These are phyloP conservation scores for Aspergillus sp. DNA, from an alignment of 2,329 filamentous ascomycete genomes.

Conservation along the genomic window DNA sequence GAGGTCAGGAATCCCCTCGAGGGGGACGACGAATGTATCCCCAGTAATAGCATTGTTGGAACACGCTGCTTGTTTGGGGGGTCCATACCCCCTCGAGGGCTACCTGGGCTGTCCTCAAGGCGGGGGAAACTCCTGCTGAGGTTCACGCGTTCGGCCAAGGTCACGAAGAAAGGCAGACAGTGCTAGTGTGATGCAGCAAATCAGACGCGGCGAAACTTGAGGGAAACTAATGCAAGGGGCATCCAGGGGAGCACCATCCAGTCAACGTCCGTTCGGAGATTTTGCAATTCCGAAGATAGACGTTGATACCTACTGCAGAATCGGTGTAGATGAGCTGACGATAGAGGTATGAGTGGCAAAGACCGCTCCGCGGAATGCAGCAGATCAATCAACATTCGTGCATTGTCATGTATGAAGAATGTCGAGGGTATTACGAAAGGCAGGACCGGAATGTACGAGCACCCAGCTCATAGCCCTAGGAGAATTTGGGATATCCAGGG, in stretches of 20 bases:
- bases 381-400: conserved; percentile 23
- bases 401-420: conserved; percentile 31
- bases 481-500: conserved; percentile 18
- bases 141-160: conserved; percentile 32
- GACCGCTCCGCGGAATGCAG: conserved; percentile 33
- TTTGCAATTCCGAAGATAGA: conserved; percentile 23
- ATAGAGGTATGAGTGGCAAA: conserved; percentile 31
- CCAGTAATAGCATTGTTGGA: conserved; percentile 37
- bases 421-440: conserved; percentile 27
- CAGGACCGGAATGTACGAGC: conserved; percentile 34
- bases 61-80: conserved; percentile 34
- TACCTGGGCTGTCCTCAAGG: conserved; percentile 32
- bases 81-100: conserved; percentile 35
- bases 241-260: conserved; percentile 33
- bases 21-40: conserved; percentile 29
- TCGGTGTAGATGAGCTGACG: conserved; percentile 24
- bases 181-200: conserved; percentile 38
- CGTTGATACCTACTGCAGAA: conserved; percentile 16
- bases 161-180: conserved; percentile 29
- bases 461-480: conserved; percentile 9
- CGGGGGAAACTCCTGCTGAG: conserved; percentile 26
- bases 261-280: conserved; percentile 37
- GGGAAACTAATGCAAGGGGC: conserved; percentile 39
- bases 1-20: conserved; percentile 30
- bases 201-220: conserved; percentile 37